Evolutionary conservation across 208 protist species (phyloP), one percentile per base, ranked within the genome.

Genomic region (Naegleria lovaniensis): DNA sequence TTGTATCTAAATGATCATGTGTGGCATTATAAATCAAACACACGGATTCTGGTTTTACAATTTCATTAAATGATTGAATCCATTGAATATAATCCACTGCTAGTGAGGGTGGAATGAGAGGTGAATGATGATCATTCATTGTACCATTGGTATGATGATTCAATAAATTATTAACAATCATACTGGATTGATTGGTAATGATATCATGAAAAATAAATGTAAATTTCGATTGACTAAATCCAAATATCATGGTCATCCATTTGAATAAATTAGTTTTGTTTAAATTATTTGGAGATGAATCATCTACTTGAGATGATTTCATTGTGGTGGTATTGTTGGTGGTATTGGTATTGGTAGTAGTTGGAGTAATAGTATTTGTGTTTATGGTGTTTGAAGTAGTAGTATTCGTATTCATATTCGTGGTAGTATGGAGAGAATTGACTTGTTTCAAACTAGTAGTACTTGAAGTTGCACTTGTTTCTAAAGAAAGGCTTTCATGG

Each of bases 231-330:
- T 29, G 9, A 51, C n/a, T 58, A 36, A 88, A 88, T n/a, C 9
- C 11, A 39, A 39, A 58, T 0, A 88, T n/a, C 85, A 88, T 88
- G 9, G 9, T 33, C n/a, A 88, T 40, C 85, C 85, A 88, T 39
- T 39, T 29, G 36, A 58, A 88, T 58, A 88, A 88, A 88, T 88
- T 88, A 38, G 85, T 88, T 33, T n/a, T 79, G 29, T 33, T 79
- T 79, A 79, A 79, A 79, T 29, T 36, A 79, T 79, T 79, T 29
- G 22, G 11, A 67, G 55, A 29, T 67, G 11, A 29, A 13, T 4
- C 2, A 67, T 67, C 22, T 19, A 29, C 19, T 19, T 58, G 51
- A 29, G 4, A 22, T 48, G 43, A 48, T 48, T 48, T 48, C 43
- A 9, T 48, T 7, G 7, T 48, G 19, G 22, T 4, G 19, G 4